Evolutionary conservation across 2,329 filamentous ascomycete species (phyloP).

Genomic region (Endoconidiophora laricicola): DNA sequence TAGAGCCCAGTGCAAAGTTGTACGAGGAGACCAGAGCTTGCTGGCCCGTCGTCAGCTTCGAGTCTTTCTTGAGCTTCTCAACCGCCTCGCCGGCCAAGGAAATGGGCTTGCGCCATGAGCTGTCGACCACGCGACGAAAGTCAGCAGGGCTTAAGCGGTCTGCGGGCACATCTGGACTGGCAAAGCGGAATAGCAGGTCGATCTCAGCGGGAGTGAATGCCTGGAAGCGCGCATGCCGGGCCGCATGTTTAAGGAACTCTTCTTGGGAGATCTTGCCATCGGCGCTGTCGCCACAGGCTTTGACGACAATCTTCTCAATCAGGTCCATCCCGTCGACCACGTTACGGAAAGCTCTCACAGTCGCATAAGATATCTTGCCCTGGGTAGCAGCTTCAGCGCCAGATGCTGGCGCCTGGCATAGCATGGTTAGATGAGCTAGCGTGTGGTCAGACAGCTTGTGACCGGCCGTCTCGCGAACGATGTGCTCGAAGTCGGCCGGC

Average conservation of each 20-base stretch:
- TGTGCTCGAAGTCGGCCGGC: conserved; percentile 88
- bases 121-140: conserved; percentile 89
- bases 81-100: conserved; percentile 20
- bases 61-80: conserved; percentile 22
- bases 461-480: conserved; percentile 78
- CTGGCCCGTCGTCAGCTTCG: conserved; percentile 15
- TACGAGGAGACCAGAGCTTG: conserved; percentile 54
- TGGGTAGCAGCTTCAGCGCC: conserved; percentile 47
- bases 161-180: conserved; percentile 70
- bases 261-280: conserved; percentile 89
- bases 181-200: conserved; percentile 97
- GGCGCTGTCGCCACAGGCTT: conserved; percentile 62
- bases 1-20: conserved; percentile 75
- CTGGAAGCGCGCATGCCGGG: conserved; percentile 80
- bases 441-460: conserved; percentile 98
- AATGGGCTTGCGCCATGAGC: conserved; percentile 60
- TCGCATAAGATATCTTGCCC: conserved; percentile 93
- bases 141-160: conserved; percentile 57
- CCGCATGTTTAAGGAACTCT: conserved; percentile 89
- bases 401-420: conserved; percentile 51
- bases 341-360: conserved; percentile 95
- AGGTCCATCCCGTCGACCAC: conserved; percentile 96
- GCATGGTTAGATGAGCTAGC: conserved; percentile 71
- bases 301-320: conserved; percentile 81
- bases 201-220: conserved; percentile 97